These are phyloP conservation scores for Plasmopara halstedii DNA, from an alignment of 352 stramenopile genomes.

Conservation along the genomic window DNA sequence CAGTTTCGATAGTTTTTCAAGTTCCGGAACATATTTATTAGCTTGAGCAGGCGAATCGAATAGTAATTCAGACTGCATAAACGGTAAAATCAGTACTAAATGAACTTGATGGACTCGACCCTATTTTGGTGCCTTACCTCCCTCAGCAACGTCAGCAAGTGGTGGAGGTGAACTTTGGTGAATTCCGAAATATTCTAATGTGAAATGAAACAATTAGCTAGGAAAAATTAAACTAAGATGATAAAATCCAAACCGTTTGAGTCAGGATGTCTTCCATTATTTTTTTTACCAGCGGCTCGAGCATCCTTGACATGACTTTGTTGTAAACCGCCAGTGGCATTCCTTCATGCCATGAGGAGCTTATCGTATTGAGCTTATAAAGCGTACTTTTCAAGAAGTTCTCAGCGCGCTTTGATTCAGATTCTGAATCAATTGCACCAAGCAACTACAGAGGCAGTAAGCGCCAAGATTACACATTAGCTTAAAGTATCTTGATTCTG, in stretches of 20 bases:
- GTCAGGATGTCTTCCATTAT: constrained; percentile 48
- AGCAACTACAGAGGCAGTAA: constrained; percentile 24
- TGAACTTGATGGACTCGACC: not conserved
- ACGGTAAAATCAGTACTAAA: too few relatives aligned
- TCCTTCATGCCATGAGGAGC: constrained; percentile 55
- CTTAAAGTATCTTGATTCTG: not conserved
- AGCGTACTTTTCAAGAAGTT: constrained; percentile 45
- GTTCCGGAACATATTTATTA: constrained; percentile 37
- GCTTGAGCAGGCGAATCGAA: constrained; percentile 48
- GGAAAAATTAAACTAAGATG: not conserved
- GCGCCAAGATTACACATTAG: constrained; percentile 1
- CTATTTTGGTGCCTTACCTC: constrained; percentile 27
- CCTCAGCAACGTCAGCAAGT: constrained; percentile 38
- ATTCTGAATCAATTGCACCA: constrained; percentile 30
- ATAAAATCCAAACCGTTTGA: constrained; percentile 26
- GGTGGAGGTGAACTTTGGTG: constrained; percentile 33
- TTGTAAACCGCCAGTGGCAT: constrained; percentile 45
- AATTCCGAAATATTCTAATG: constrained; percentile 45
- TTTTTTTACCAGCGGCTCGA: constrained; percentile 47
- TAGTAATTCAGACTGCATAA: constrained; percentile 31
- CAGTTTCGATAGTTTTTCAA: constrained; percentile 47
- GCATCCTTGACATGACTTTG: constrained; percentile 38
- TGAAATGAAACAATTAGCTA: not conserved
- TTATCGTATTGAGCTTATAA: constrained; percentile 62
- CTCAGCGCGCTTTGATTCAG: constrained; percentile 33